Evolutionary conservation across 805 yeast species (phyloP).

Genomic region (Candida parachauliodes): DNA sequence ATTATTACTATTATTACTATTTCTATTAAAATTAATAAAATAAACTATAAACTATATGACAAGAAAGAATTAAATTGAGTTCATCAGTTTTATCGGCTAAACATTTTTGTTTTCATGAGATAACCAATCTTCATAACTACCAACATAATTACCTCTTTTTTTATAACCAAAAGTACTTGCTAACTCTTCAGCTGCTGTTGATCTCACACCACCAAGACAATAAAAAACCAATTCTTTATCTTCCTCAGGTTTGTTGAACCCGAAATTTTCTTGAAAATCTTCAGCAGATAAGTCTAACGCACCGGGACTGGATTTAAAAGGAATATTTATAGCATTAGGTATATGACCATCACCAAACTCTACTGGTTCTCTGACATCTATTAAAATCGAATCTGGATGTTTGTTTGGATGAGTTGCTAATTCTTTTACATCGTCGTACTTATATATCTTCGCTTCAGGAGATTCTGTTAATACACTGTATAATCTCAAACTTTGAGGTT

Average conservation of each 20-base stretch:
- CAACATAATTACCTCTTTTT: slow-evolving; percentile 79
- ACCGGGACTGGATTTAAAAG: slow-evolving; percentile 87
- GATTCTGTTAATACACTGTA: slow-evolving; percentile 38
- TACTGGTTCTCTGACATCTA: slow-evolving; percentile 91
- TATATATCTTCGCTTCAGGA: slow-evolving; percentile 46
- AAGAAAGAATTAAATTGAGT: too few relatives aligned
- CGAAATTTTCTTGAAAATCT: slow-evolving; percentile 77
- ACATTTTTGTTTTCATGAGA: slow-evolving; percentile 30
- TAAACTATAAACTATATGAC: slow-evolving; percentile 4
- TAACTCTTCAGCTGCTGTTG: slow-evolving; percentile 84
- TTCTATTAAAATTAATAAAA: not conserved
- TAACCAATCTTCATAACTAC: slow-evolving; percentile 86
- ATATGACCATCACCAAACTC: slow-evolving; percentile 74
- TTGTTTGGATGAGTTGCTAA: slow-evolving; percentile 41
- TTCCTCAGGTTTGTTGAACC: slow-evolving; percentile 71
- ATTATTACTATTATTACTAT: too few relatives aligned
- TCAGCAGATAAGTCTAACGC: slow-evolving; percentile 78
- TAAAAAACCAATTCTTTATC: slow-evolving; percentile 80
- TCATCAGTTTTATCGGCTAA: too few relatives aligned
- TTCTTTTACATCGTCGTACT: slow-evolving; percentile 48
- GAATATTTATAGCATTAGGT: slow-evolving; percentile 83
- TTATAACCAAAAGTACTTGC: slow-evolving; percentile 88
- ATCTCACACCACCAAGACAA: slow-evolving; percentile 90
- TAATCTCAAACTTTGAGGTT: slow-evolving; percentile 13
- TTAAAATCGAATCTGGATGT: slow-evolving; percentile 49